These are phyloP conservation scores for Chaetomiaceae sp. DNA, from an alignment of 2,329 filamentous ascomycete species.

Conservation along the genomic window DNA sequence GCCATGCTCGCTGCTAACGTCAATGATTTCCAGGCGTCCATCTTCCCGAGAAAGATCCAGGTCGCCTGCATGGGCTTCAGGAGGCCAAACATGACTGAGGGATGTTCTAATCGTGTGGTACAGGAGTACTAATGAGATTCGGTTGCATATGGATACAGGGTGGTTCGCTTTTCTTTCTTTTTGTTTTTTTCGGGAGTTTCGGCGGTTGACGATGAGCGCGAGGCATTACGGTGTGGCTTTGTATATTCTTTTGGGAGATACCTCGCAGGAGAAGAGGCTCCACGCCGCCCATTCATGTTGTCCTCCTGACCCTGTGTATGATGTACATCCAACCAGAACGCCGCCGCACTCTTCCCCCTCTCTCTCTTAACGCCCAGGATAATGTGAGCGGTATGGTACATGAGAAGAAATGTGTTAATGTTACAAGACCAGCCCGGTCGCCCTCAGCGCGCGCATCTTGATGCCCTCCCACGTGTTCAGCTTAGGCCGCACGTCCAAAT, in stretches of 20 bases:
- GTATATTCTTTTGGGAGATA: slow-evolving; percentile 11
- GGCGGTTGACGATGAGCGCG: neutral
- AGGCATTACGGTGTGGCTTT: neutral
- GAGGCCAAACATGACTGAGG: slow-evolving; percentile 23
- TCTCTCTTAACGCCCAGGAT: too few species aligned
- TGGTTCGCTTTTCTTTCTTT: too few species aligned
- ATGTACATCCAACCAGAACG: neutral
- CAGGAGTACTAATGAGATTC: too few species aligned
- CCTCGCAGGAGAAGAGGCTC: slow-evolving; percentile 4
- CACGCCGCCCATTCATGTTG: neutral
- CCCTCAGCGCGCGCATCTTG: slow-evolving; percentile 55
- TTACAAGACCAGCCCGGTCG: slow-evolving; percentile 42
- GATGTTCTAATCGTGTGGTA: too few species aligned
- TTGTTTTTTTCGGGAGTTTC: neutral
- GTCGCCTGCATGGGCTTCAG: slow-evolving; percentile 13
- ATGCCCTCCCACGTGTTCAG: slow-evolving; percentile 61
- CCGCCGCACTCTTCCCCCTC: neutral
- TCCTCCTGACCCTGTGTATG: neutral
- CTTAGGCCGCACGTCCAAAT: slow-evolving; percentile 62
- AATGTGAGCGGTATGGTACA: slow-evolving; percentile 8
- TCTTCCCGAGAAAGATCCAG: slow-evolving; percentile 21
- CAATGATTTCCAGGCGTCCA: slow-evolving; percentile 10
- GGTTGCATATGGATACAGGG: neutral
- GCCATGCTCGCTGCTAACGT: too few species aligned
- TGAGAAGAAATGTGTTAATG: neutral